Evolutionary conservation across 495 filamentous ascomycete species (phyloP).

Genomic region (Glutinoglossum americanum): DNA sequence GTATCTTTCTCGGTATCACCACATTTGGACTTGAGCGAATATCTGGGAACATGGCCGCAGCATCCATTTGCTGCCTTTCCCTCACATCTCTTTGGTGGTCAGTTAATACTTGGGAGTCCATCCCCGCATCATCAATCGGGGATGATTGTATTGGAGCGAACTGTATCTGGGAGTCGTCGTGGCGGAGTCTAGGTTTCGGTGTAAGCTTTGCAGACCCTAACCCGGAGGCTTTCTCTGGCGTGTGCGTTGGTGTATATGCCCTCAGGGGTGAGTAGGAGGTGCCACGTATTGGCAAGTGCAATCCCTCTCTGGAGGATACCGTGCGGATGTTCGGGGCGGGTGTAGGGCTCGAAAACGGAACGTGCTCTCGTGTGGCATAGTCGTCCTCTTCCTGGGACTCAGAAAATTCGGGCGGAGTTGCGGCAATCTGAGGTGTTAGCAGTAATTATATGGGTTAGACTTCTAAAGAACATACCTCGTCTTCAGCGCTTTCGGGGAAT

Average conservation of each 20-base stretch:
- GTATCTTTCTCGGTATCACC: conserved; percentile 14
- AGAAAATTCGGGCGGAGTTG: conserved; percentile 18
- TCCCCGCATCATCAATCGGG: conserved; percentile 16
- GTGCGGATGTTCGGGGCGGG: neutral
- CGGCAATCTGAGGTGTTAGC: neutral
- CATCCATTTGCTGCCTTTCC: conserved; percentile 37
- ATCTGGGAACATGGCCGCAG: conserved; percentile 48
- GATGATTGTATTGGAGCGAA: conserved; percentile 46
- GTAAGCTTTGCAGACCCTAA: neutral
- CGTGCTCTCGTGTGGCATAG: neutral
- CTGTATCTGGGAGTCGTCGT: conserved; percentile 60
- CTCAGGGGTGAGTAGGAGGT: neutral
- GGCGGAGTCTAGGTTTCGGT: conserved; percentile 29
- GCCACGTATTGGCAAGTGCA: neutral
- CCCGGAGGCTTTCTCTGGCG: conserved; percentile 4
- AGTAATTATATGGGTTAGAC: neutral
- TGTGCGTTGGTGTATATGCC: conserved; percentile 10
- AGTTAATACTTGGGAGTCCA: conserved; percentile 47
- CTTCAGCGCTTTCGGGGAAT: conserved; percentile 20
- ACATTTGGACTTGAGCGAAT: conserved; percentile 36
- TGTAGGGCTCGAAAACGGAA: conserved; percentile 3
- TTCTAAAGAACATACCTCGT: conserved; percentile 13
- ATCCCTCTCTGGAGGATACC: neutral
- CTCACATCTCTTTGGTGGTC: conserved; percentile 52
- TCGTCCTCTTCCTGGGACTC: conserved; percentile 27